These are phyloP conservation scores for Colletotrichum eremochloae DNA, from an alignment of 2,329 filamentous ascomycete genomes.

Conservation along the genomic window DNA sequence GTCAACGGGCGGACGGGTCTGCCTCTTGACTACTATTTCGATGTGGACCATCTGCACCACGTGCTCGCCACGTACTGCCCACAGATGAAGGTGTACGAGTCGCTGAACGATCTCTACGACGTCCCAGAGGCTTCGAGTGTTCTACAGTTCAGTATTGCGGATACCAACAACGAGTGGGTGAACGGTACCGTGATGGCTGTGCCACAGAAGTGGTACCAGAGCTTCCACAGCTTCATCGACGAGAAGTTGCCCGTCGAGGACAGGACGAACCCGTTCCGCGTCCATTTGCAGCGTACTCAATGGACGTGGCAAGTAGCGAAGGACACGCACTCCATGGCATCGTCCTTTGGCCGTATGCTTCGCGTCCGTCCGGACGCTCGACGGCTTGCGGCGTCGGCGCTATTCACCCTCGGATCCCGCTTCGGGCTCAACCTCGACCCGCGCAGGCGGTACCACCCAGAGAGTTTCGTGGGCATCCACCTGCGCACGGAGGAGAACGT, in stretches of 20 bases:
- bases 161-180: slow-evolving; percentile 42
- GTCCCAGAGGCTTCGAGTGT: slow-evolving; percentile 48
- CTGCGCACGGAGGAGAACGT: slow-evolving; percentile 53
- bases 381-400: slow-evolving; percentile 50
- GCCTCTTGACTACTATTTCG: slow-evolving; percentile 53
- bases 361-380: slow-evolving; percentile 52
- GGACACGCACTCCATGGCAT: slow-evolving; percentile 48
- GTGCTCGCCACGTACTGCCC: slow-evolving; percentile 51
- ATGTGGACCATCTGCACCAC: slow-evolving; percentile 49
- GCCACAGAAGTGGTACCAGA: slow-evolving; percentile 41
- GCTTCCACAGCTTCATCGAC: slow-evolving; percentile 49
- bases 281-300: slow-evolving; percentile 48
- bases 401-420: slow-evolving; percentile 51
- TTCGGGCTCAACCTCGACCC: slow-evolving; percentile 47
- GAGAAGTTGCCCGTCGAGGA: slow-evolving; percentile 44
- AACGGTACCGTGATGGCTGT: slow-evolving; percentile 48
- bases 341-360: slow-evolving; percentile 56
- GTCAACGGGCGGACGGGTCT: slow-evolving; percentile 42
- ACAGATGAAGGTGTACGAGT: slow-evolving; percentile 53
- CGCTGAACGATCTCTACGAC: slow-evolving; percentile 52
- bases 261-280: slow-evolving; percentile 51
- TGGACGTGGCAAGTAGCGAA: slow-evolving; percentile 51
- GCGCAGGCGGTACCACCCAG: slow-evolving; percentile 43
- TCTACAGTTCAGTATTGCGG: slow-evolving; percentile 45
- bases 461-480: slow-evolving; percentile 52